Evolutionary conservation across 371 early-diverging fungal genomes (phyloP), one percentile per base, ranked within the genome.

Genomic region (Mortierella sp.): DNA sequence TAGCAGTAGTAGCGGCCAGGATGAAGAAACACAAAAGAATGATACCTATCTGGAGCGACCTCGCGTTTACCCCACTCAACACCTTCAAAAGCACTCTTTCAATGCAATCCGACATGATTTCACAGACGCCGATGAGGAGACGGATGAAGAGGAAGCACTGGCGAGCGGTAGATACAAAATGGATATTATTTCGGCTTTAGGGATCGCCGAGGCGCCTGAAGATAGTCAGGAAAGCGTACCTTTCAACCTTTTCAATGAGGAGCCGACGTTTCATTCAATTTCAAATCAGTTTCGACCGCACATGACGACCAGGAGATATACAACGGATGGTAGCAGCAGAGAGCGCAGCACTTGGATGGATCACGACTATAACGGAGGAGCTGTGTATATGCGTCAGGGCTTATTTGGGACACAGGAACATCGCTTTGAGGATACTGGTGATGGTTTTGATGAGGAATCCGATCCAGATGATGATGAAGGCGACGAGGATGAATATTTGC

Each of bases 111-210:
- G 38, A 21, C n/a, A 65, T 15, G 63, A 48, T 0, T 36, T 48
- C 40, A 55, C 55, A 40, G 55, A 65, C 11, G 5, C 28, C 21
- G 65, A 63, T 10, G 67, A 66, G 2, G 53, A 53, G 5, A 33
- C 40, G 10, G 68, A 67, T 22, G 76, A 70, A n/a, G 67, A 66
- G 10, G 48, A 50, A 48, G 33, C 41, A 22, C 50, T 9, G 40
- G 15, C 33, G 4, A 48, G 28, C 36, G 58, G 67, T 41, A 62
- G 68, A 32, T 50, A 58, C 43, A 63, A 72, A n/a, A 69, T 72
- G 64, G 73, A 72, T 40, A 38, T 77, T 38, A 77, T 72, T 13
- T 55, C 72, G 0, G 72, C 77, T 6, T 33, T 72, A 33, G 65
- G 69, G 10, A 77, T 72, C 21, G 63, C 65, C 0, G 73, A 68